phyloP scores from a whole-genome alignment of 371 early-diverging fungal species.

The Apophysomyces sp. region DNA sequence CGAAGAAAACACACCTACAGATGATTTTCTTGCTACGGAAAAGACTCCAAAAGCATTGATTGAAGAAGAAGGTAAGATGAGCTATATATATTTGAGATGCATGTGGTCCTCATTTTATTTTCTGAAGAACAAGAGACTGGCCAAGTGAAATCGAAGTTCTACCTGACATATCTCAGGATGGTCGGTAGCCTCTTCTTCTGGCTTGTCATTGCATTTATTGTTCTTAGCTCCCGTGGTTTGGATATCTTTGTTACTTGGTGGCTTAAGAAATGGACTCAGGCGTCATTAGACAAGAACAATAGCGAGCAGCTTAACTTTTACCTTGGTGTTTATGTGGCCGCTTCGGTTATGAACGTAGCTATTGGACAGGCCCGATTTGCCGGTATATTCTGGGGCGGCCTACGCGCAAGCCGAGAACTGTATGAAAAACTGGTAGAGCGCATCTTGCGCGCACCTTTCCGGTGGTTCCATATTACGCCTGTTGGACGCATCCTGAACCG shows the following conservation, averaged over 20 bases:
- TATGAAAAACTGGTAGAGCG: neutral
- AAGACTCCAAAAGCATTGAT: constrained; percentile 20
- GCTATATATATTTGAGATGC: neutral
- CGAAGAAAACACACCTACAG: constrained; percentile 1
- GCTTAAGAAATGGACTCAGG: neutral
- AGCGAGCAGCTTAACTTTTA: neutral
- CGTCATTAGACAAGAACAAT: neutral
- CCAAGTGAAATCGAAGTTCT: neutral
- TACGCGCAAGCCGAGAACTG: neutral
- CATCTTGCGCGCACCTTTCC: constrained; percentile 1
- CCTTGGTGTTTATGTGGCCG: neutral
- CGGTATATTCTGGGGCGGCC: neutral
- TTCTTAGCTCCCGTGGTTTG: neutral
- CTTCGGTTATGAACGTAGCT: neutral
- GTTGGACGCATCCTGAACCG: constrained; percentile 3
- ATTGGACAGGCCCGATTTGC: neutral
- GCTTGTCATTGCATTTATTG: neutral
- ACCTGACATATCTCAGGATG: neutral
- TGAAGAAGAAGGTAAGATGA: constrained; percentile 14
- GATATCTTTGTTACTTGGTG: neutral
- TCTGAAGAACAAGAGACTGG: neutral
- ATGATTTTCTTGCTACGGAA: constrained; percentile 3
- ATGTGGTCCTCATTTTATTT: neutral
- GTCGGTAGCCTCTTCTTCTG: neutral
- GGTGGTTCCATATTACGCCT: neutral